Evolutionary conservation across 2,329 filamentous ascomycete species (phyloP), one percentile per base, ranked within the genome.

Genomic region (Colletotrichum melonis): DNA sequence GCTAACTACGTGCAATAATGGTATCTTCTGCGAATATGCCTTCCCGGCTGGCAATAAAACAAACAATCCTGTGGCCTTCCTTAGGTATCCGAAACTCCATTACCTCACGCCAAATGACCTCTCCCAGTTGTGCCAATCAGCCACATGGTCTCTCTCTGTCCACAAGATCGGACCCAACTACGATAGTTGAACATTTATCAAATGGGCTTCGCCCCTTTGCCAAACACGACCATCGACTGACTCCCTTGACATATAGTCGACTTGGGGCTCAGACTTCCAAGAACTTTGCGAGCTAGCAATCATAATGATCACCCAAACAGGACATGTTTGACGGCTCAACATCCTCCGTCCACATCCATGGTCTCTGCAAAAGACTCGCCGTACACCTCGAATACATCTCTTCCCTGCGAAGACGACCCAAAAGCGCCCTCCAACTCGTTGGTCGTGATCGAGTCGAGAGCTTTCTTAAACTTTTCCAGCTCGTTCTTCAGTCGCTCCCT

Each of bases 391-490:
- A 57, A 65, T 22, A 56, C 32, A 28, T 58, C 22, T 5, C 49
- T 30, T 3, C 49, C 62, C 30, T 66, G 71, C 35, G 71, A 70
- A 19, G 67, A 28, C 2, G 67, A 57, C 6, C 71, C 67, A 11
- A 76, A 77, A 4, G 67, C 72, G 0, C 79, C 77, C 5, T 83
- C 84, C 22, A 78, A 77, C 74, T 87, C 85, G 5, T 88, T 80
- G 3, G 75, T 87, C 83, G 12, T 88, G 64, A 89, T 89, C 46
- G 84, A 87, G 26, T 80, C 78, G 67, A 88, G 81, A 0, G 87
- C 87, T 59, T 81, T 82, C n/a, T 80, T 78, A 63, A 88, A 86
- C 77, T 87, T 88, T n/a, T 82, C 80, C 60, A 81, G 80, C 72
- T 88, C 85, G 2, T 76, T 76, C 75, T 85, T 86, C 38, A 88